Percentiles rank a stretch among this genome's conserved stretches.
Conservation (phyloP, 352 stramenopile genomes). For the Phytopythium vexans region DNA sequence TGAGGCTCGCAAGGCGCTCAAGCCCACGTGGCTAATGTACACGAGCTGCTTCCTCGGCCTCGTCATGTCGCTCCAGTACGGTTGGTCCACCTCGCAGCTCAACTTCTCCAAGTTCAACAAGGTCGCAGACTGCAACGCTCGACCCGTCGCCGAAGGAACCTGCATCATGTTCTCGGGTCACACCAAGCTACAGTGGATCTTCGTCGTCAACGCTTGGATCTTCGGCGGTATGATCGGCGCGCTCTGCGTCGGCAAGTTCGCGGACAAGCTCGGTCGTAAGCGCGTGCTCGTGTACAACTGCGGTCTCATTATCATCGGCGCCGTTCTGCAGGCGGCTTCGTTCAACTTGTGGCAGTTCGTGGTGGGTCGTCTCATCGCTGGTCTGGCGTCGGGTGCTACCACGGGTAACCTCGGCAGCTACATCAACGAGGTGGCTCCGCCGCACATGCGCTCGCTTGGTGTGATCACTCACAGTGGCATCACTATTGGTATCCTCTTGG, state of each 20-base stretch:
- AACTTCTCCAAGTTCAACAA: slow-evolving; percentile 31
- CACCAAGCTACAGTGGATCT: slow-evolving; percentile 26
- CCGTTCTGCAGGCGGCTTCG: slow-evolving; percentile 22
- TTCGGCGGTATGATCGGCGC: slow-evolving; percentile 35
- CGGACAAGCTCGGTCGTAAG: slow-evolving; percentile 35
- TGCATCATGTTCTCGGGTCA: slow-evolving; percentile 38
- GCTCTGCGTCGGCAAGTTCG: slow-evolving; percentile 17
- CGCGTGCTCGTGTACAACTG: slow-evolving; percentile 39
- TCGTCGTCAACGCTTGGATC: slow-evolving; percentile 42
- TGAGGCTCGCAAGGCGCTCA: slow-evolving; percentile 9
- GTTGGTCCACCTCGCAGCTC: slow-evolving; percentile 35
- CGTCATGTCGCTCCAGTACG: slow-evolving; percentile 26
- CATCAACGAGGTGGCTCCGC: slow-evolving; percentile 47
- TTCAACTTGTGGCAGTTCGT: slow-evolving; percentile 36
- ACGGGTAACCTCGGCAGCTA: slow-evolving; percentile 38
- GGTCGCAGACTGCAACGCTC: slow-evolving; percentile 13
- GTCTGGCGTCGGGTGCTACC: slow-evolving; percentile 45
- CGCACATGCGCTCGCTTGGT: slow-evolving; percentile 35
- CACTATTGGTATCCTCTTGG: slow-evolving; percentile 38
- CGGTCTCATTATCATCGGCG: slow-evolving; percentile 35
- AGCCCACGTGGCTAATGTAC: slow-evolving; percentile 31
- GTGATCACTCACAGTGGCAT: slow-evolving; percentile 33
- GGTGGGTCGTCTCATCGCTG: slow-evolving; percentile 40
- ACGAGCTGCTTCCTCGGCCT: slow-evolving; percentile 13
- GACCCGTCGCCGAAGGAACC: slow-evolving; percentile 10